phyloP scores from a whole-genome alignment of 306 rosid species.

The Cucurbita moschata region DNA sequence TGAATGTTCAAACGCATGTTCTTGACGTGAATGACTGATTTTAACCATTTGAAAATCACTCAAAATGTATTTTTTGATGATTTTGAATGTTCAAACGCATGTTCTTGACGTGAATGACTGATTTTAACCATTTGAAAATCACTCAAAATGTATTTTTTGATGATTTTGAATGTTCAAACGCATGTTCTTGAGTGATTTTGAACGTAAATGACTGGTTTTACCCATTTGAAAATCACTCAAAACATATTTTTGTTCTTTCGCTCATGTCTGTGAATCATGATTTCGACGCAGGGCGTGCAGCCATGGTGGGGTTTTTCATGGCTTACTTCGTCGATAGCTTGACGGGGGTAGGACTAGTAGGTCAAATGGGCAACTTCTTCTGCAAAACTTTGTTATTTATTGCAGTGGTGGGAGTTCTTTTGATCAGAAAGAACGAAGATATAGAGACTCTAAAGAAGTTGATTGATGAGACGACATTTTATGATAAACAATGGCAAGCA shows the following conservation, averaged over 20 bases:
- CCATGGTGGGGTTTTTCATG: slow-evolving; percentile 73
- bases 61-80: no score
- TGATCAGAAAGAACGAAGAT: slow-evolving; percentile 88
- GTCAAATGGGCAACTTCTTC: slow-evolving; percentile 81
- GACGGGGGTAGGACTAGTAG: slow-evolving; percentile 97
- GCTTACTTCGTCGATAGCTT: slow-evolving; percentile 93
- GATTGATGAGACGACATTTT: slow-evolving; percentile 78
- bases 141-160: no score
- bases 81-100: no score
- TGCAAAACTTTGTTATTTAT: slow-evolving; percentile 84
- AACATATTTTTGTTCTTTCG: no score
- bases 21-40: no score
- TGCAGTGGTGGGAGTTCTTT: slow-evolving; percentile 80
- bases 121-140: no score
- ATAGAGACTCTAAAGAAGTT: slow-evolving; percentile 64
- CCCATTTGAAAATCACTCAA: no score
- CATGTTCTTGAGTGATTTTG: not conserved
- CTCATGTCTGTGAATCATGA: not conserved
- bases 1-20: no score
- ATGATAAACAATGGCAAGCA: slow-evolving; percentile 99
- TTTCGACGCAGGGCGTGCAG: slow-evolving; percentile 41
- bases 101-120: no score
- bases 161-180: no score
- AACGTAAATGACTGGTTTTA: no score
- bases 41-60: no score